Percentiles rank a stretch among this genome's conserved stretches.
phyloP scores from a whole-genome alignment of 2,329 filamentous ascomycete genomes.

The Verticillium klebahnii region DNA sequence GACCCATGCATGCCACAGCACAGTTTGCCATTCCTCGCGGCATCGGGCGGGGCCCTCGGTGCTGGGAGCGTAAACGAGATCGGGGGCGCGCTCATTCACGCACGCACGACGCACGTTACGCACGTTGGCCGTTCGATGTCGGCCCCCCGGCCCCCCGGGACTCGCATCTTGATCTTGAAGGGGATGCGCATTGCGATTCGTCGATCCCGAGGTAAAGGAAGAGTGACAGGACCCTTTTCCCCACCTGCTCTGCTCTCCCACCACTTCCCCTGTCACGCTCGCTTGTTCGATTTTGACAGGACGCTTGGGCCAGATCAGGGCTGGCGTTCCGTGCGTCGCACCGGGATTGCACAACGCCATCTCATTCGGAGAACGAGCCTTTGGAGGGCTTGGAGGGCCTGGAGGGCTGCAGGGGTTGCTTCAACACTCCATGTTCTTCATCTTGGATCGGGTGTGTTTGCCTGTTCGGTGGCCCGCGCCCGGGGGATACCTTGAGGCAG shows the following conservation, averaged over 20 bases:
- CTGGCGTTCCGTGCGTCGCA: background rate
- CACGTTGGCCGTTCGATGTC: background rate
- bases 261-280: background rate
- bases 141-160: background rate
- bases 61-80: background rate
- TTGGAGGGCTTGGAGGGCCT: no score
- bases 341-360: background rate
- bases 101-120: background rate
- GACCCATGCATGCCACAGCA: background rate
- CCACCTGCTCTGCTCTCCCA: background rate
- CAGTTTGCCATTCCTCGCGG: background rate
- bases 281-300: constrained; percentile 1
- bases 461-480: background rate
- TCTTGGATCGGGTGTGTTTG: background rate
- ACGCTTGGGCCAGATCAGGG: background rate
- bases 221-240: constrained; percentile 1
- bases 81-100: background rate
- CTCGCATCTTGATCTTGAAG: background rate
- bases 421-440: background rate
- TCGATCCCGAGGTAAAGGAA: background rate
- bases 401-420: no score
- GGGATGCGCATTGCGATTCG: background rate
- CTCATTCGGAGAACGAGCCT: no score
- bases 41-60: background rate
- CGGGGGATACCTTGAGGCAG: background rate